Conservation (phyloP, 129 eudicot genomes). For the Tanacetum coccineum region DNA sequence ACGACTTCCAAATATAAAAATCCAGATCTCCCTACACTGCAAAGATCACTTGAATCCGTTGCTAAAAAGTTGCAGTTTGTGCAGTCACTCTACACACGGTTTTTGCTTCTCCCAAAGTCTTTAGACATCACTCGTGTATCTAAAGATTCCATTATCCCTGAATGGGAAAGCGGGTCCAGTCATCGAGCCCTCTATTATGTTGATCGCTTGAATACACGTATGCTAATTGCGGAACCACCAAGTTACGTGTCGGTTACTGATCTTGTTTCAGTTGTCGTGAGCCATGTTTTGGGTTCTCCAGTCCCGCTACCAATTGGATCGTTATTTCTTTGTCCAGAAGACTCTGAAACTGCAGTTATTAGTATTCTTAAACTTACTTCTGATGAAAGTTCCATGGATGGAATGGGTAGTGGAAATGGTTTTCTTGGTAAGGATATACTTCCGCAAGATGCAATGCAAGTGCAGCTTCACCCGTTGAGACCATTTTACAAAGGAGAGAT, state of each 20-base stretch:
- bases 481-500: constrained; percentile 13
- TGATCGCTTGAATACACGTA: neutral
- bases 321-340: neutral
- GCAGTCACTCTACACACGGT: constrained; percentile 1
- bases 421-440: no score
- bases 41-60: constrained; percentile 10
- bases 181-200: constrained; percentile 4
- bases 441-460: no score
- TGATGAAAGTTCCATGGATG: neutral
- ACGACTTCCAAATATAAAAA: neutral
- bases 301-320: neutral
- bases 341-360: neutral
- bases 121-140: neutral
- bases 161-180: neutral
- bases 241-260: neutral
- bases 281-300: neutral
- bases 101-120: neutral
- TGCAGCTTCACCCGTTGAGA: neutral
- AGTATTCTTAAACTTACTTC: neutral
- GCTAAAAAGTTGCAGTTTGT: constrained; percentile 9
- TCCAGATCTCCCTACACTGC: neutral
- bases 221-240: constrained; percentile 14
- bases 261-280: neutral
- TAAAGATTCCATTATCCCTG: neutral
- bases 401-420: no score